Conservation (phyloP, 495 filamentous ascomycete species). For the Aspergillus nanangensis region DNA sequence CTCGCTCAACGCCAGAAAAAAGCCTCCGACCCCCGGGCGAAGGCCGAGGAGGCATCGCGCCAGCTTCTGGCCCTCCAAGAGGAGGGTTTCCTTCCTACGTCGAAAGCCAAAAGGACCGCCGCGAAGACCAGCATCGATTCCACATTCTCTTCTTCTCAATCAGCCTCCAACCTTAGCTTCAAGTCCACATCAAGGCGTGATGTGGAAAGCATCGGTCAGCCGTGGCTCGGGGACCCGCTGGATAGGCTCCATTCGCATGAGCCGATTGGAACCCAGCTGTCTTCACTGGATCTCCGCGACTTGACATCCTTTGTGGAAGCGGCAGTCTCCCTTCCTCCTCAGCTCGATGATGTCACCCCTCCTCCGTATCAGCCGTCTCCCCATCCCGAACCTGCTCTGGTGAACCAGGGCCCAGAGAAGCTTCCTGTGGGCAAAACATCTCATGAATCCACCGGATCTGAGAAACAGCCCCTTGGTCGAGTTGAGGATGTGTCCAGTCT, state of each 20-base stretch:
- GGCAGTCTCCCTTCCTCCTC: conserved; percentile 25
- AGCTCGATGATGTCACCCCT: conserved; percentile 23
- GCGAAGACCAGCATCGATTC: conserved; percentile 13
- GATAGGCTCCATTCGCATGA: conserved; percentile 12
- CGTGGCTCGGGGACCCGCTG: conserved; percentile 32
- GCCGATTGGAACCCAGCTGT: conserved; percentile 19
- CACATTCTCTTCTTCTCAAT: conserved; percentile 7
- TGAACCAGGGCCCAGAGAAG: not conserved
- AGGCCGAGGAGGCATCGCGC: conserved; percentile 24
- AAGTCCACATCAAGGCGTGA: conserved; percentile 32
- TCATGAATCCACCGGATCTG: not conserved
- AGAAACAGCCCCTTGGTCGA: no score
- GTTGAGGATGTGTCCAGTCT: no score
- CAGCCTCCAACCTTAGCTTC: conserved; percentile 14
- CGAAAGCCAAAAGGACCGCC: conserved; percentile 7
- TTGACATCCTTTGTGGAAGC: conserved; percentile 34
- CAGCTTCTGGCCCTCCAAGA: conserved; percentile 34
- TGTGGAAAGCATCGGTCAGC: conserved; percentile 37
- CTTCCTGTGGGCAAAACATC: not conserved
- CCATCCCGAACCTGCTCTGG: conserved; percentile 1
- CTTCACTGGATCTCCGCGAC: conserved; percentile 30
- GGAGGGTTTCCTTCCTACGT: conserved; percentile 28
- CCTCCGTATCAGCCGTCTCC: conserved; percentile 26
- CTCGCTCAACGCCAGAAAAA: conserved; percentile 37
- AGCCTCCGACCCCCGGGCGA: conserved; percentile 19